A percentile compares a stretch with the other conserved stretches of the same genome.
Evolutionary conservation across 1,284 basidiomycete species (phyloP).

Genomic region (Apiotrichum domesticum): DNA sequence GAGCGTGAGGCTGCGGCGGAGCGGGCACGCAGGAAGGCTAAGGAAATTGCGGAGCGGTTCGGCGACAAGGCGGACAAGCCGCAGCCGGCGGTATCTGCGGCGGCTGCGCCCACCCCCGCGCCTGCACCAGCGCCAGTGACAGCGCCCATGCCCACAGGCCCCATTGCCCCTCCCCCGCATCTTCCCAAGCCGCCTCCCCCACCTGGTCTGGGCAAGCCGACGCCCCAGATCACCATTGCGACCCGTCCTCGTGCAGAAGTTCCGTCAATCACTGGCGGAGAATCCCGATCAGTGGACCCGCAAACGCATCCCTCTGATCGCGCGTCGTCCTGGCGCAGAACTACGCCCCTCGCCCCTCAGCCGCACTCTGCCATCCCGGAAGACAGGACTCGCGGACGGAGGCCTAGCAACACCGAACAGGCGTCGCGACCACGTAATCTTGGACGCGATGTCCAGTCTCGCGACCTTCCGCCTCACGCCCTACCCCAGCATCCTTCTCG

Average conservation of each 20-base stretch:
- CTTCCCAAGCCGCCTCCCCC: constrained; percentile 7
- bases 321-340: constrained; percentile 10
- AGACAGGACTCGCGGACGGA: not conserved
- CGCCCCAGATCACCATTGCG: constrained; percentile 11
- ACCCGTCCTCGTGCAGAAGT: constrained; percentile 2
- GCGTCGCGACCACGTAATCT: not conserved
- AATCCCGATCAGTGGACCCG: not conserved
- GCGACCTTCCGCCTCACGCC: constrained; percentile 9
- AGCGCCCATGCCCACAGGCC: not conserved
- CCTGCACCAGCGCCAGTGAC: not conserved
- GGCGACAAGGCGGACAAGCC: constrained; percentile 34
- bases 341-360: constrained; percentile 2
- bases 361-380: not conserved
- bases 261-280: not conserved
- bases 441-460: not conserved
- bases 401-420: not conserved
- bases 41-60: constrained; percentile 71
- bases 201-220: constrained; percentile 9
- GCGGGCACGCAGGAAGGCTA: constrained; percentile 75
- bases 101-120: not conserved
- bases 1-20: constrained; percentile 77
- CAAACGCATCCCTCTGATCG: constrained; percentile 6
- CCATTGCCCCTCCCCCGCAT: not conserved
- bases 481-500: not conserved
- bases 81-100: not conserved